Conservation (phyloP, 305 asterid genomes). For the Stenogyne calaminthoides region DNA sequence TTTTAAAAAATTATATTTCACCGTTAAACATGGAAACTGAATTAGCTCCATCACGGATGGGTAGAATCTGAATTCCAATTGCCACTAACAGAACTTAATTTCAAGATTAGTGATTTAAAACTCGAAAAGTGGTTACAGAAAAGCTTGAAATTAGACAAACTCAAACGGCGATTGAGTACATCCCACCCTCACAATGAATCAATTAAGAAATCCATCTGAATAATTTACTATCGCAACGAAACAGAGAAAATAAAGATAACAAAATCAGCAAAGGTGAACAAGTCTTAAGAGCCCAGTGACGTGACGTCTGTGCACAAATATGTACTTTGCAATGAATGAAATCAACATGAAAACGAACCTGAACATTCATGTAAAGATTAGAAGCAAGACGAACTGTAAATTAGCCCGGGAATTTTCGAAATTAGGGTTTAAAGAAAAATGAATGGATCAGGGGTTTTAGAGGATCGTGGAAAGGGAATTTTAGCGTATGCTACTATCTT, state of each 20-base stretch:
- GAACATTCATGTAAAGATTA: slow-evolving; percentile 25
- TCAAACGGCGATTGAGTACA: too few relatives aligned
- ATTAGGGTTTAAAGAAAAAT: not conserved
- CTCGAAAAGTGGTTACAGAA: too few relatives aligned
- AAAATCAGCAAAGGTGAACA: not conserved
- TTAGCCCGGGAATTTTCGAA: not conserved
- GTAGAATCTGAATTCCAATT: not conserved
- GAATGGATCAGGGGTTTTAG: not conserved
- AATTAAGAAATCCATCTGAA: not conserved
- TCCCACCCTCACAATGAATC: not conserved
- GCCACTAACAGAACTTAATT: too few relatives aligned
- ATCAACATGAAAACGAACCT: slow-evolving; percentile 8
- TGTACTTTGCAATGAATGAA: not conserved
- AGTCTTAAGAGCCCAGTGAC: not conserved
- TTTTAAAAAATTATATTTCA: too few relatives aligned
- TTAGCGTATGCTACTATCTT: too few relatives aligned
- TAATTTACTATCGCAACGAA: not conserved
- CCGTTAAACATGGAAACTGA: not conserved
- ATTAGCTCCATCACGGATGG: not conserved
- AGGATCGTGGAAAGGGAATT: not conserved
- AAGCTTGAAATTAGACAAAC: not conserved
- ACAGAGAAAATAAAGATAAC: not conserved
- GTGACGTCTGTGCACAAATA: not conserved
- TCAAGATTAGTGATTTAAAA: not conserved
- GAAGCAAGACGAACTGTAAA: slow-evolving; percentile 1